phyloP scores from a whole-genome alignment of 2,329 filamentous ascomycete genomes.

The Lachnellula cervina region DNA sequence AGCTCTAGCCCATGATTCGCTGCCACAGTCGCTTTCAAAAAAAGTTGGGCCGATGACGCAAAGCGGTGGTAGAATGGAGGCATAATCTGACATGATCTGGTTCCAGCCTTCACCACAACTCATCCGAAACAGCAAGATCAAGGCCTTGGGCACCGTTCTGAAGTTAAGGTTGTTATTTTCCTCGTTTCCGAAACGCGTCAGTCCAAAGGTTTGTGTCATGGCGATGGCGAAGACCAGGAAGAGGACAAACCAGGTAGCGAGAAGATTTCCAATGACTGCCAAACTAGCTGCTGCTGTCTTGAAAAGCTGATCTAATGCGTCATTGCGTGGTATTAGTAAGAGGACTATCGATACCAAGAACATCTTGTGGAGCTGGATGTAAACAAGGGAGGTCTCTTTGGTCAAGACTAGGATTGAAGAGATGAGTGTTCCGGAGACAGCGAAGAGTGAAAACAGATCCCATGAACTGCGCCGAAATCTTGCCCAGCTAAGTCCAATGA shows the following conservation, averaged over 20 bases:
- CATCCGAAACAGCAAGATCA: slow-evolving; percentile 89
- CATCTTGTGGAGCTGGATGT: slow-evolving; percentile 83
- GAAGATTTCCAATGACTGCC: slow-evolving; percentile 80
- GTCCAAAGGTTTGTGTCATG: slow-evolving; percentile 88
- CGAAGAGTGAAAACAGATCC: slow-evolving; percentile 83
- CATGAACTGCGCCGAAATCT: slow-evolving; percentile 90
- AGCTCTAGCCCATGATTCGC: slow-evolving; percentile 77
- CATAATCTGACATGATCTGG: slow-evolving; percentile 92
- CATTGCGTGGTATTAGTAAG: slow-evolving; percentile 90
- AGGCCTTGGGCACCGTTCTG: slow-evolving; percentile 84
- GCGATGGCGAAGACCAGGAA: slow-evolving; percentile 97
- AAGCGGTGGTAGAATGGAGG: slow-evolving; percentile 69
- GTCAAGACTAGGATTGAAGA: slow-evolving; percentile 75
- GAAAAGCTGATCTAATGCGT: slow-evolving; percentile 95
- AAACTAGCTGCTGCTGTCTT: slow-evolving; percentile 96
- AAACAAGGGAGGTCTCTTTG: slow-evolving; percentile 51
- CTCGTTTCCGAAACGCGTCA: slow-evolving; percentile 76
- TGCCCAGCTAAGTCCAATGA: slow-evolving; percentile 85
- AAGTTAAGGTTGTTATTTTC: slow-evolving; percentile 84
- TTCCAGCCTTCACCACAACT: slow-evolving; percentile 98
- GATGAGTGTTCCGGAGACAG: slow-evolving; percentile 73
- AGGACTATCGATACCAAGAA: slow-evolving; percentile 88
- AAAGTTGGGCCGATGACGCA: slow-evolving; percentile 71
- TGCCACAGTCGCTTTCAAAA: slow-evolving; percentile 89
- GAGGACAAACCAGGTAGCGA: slow-evolving; percentile 95